These are phyloP conservation scores for Leccinum subrobustum DNA, from an alignment of 1,284 basidiomycete species.

Conservation along the genomic window DNA sequence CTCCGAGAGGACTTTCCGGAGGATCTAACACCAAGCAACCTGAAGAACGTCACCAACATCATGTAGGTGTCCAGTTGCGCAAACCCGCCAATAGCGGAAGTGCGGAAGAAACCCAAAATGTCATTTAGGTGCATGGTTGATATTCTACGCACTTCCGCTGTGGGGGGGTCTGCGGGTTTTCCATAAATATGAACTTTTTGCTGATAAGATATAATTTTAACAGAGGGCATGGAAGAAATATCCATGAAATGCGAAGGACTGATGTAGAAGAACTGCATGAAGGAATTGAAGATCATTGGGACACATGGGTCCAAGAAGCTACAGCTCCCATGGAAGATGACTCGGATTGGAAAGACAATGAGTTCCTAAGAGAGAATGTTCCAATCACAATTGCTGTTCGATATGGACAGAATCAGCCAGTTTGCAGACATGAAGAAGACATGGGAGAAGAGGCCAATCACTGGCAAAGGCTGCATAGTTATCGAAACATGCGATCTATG, in stretches of 20 bases:
- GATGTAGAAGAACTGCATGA: not conserved
- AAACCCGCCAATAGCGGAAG: not conserved
- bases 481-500: not conserved
- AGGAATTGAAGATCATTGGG: not conserved
- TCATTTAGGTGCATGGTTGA: not conserved
- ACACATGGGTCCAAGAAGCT: not conserved
- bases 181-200: too few species aligned
- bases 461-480: not conserved
- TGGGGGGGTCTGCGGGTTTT: not conserved
- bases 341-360: not conserved
- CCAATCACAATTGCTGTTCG: not conserved
- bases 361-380: not conserved
- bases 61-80: not conserved
- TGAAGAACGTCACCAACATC: not conserved
- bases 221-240: not conserved
- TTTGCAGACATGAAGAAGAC: not conserved
- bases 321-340: not conserved
- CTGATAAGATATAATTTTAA: too few species aligned
- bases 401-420: conserved; percentile 8
- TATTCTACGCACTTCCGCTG: not conserved
- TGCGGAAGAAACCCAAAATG: not conserved
- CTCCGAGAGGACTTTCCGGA: not conserved
- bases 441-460: not conserved
- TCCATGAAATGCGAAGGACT: not conserved
- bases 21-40: not conserved